Percentiles rank a stretch among this genome's conserved stretches.
phyloP scores from a whole-genome alignment of 352 stramenopile genomes.

The Phytophthora foliorum region DNA sequence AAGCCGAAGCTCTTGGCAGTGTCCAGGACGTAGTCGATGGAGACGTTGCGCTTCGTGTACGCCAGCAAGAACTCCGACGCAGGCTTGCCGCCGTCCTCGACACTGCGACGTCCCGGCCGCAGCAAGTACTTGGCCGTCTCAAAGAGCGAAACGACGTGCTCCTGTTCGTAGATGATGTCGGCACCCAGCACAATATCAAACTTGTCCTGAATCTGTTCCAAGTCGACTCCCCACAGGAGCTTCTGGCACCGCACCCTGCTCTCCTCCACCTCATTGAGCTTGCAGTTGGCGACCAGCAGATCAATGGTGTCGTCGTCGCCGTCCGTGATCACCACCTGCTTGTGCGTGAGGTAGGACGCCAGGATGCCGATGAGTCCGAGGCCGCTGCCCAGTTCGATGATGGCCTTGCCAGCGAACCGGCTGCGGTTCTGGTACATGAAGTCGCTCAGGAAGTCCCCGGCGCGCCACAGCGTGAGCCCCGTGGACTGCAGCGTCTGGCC shows the following conservation, averaged over 20 bases:
- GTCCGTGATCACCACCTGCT: constrained; percentile 66
- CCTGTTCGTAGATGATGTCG: constrained; percentile 76
- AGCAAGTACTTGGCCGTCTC: constrained; percentile 59
- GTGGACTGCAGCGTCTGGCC: constrained; percentile 73
- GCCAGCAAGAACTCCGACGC: constrained; percentile 60
- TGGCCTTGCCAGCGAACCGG: constrained; percentile 45
- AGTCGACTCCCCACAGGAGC: constrained; percentile 56
- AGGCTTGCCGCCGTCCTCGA: constrained; percentile 28
- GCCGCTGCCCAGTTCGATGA: constrained; percentile 67
- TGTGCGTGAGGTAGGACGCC: constrained; percentile 61
- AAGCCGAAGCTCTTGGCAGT: constrained; percentile 68
- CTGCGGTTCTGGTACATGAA: constrained; percentile 60
- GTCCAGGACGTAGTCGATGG: constrained; percentile 70
- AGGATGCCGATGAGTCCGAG: constrained; percentile 70
- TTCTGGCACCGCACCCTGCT: constrained; percentile 52
- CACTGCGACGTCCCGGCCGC: constrained; percentile 29
- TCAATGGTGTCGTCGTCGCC: constrained; percentile 65
- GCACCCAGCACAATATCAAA: constrained; percentile 67
- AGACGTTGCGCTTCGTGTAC: constrained; percentile 77
- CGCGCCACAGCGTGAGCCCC: constrained; percentile 68
- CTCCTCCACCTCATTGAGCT: constrained; percentile 57
- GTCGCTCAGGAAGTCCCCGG: constrained; percentile 67
- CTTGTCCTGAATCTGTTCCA: constrained; percentile 52
- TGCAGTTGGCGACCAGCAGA: constrained; percentile 60
- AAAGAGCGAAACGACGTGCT: constrained; percentile 65